phyloP scores from a whole-genome alignment of 495 filamentous ascomycete species.

The Pseudomonodictys pantanalensis region DNA sequence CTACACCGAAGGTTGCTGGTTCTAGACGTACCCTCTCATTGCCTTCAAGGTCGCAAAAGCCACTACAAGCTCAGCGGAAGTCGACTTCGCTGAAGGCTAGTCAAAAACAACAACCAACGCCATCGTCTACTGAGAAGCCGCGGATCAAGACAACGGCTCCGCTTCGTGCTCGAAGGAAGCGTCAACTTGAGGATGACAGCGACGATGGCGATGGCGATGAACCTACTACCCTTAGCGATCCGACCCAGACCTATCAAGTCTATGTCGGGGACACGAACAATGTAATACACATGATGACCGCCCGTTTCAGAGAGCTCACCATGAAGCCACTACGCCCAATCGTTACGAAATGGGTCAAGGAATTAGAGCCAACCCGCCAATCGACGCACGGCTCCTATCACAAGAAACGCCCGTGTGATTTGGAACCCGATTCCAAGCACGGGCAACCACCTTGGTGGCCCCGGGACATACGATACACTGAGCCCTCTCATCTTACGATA shows the following conservation, averaged over 20 bases:
- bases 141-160: too few species aligned
- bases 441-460: constrained; percentile 14
- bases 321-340: not conserved
- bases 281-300: not conserved
- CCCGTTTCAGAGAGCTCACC: not conserved
- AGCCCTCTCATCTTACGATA: constrained; percentile 7
- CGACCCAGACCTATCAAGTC: not conserved
- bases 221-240: too few species aligned
- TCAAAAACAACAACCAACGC: too few species aligned
- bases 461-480: not conserved
- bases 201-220: too few species aligned
- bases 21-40: too few species aligned
- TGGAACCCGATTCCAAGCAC: not conserved
- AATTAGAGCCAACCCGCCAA: not conserved
- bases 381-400: not conserved
- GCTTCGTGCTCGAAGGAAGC: too few species aligned
- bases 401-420: not conserved
- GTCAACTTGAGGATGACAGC: too few species aligned
- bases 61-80: too few species aligned
- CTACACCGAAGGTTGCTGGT: too few species aligned
- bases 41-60: too few species aligned
- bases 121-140: too few species aligned
- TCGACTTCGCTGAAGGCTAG: too few species aligned
- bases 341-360: not conserved
- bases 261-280: not conserved